Evolutionary conservation across 257 asterid species (phyloP).

Genomic region (Galeopsis tetrahit): DNA sequence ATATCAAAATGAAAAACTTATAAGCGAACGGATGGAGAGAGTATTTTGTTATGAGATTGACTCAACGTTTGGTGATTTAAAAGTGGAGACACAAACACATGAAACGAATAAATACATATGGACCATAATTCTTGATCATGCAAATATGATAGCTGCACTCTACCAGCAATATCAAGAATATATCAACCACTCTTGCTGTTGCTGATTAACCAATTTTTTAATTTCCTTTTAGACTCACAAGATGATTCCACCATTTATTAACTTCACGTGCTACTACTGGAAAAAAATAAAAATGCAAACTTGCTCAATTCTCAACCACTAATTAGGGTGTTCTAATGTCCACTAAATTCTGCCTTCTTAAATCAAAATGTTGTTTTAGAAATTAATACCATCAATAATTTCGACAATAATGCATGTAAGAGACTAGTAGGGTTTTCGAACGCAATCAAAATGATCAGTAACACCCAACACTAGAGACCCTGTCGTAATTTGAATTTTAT

Average conservation of each 20-base stretch:
- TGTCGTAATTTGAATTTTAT: no score
- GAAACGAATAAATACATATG: no score
- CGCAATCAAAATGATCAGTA: neutral
- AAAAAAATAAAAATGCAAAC: neutral
- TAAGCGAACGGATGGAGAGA: no score
- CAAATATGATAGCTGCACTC: slow-evolving; percentile 16
- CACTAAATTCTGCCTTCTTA: neutral
- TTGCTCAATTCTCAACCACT: slow-evolving; percentile 27
- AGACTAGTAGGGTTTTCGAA: no score
- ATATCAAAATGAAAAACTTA: no score
- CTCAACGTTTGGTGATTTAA: no score
- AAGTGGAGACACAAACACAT: no score
- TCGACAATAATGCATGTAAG: neutral
- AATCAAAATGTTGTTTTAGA: neutral
- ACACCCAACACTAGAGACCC: no score
- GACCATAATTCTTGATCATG: neutral
- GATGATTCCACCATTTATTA: slow-evolving; percentile 26
- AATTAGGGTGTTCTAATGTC: slow-evolving; percentile 10
- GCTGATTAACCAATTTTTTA: neutral
- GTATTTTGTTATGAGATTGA: no score
- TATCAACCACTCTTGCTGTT: neutral
- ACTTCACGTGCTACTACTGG: slow-evolving; percentile 29
- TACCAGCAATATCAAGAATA: slow-evolving; percentile 25
- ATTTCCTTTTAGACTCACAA: neutral
- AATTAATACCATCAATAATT: neutral